phyloP scores from a whole-genome alignment of 331 rosid genomes.

The Quercus phellos region DNA sequence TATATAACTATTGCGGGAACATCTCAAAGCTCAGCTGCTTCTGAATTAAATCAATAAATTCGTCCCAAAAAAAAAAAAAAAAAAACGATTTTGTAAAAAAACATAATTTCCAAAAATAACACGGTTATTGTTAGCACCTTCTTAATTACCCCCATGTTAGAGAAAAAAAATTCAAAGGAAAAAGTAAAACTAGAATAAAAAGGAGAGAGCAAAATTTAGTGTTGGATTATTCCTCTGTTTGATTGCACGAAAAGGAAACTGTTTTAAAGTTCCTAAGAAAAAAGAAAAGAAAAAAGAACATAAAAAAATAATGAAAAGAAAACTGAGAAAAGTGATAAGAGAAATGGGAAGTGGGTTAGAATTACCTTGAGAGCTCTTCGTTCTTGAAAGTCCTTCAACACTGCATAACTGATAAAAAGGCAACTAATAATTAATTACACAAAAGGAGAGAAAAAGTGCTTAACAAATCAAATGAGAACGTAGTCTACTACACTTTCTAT shows the following conservation, averaged over 20 bases:
- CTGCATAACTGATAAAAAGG: constrained; percentile 36
- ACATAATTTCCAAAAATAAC: background rate
- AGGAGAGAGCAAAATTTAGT: no score
- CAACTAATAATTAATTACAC: no score
- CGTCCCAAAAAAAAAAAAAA: background rate
- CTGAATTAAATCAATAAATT: background rate
- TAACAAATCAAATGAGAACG: no score
- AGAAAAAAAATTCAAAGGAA: no score
- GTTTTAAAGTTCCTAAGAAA: background rate
- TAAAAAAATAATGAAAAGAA: background rate
- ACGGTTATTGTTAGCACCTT: no score
- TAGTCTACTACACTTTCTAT: no score
- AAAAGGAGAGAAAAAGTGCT: no score
- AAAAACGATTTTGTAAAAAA: background rate
- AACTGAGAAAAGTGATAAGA: background rate
- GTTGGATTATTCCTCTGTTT: no score
- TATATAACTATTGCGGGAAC: no score
- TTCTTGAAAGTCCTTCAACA: constrained; percentile 61
- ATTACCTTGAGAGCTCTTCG: constrained; percentile 75
- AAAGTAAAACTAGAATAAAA: no score
- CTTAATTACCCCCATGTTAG: no score
- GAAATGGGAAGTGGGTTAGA: background rate
- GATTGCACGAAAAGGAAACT: background rate
- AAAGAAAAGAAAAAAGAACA: background rate
- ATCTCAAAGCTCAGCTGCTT: background rate